Conservation (phyloP, 139 green algal genomes). For the Trebouxia sp. region DNA sequence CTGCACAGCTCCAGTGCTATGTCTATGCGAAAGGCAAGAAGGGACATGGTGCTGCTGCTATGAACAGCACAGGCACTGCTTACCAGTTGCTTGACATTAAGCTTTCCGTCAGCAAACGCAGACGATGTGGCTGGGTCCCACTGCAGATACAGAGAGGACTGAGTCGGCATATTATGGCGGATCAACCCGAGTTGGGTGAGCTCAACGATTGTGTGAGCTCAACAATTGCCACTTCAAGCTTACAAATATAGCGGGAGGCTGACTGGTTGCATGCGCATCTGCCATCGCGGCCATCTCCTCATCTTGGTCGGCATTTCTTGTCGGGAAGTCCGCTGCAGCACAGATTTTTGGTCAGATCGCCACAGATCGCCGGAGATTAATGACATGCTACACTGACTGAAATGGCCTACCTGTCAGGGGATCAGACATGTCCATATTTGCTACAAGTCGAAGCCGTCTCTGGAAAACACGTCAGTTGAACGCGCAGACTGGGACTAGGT, state of each 20-base stretch:
- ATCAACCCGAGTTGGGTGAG: no score
- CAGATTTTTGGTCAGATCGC: background rate
- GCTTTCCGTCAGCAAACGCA: background rate
- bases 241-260: background rate
- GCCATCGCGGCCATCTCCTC: background rate
- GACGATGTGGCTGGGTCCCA: background rate
- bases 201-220: no score
- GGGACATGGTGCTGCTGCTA: background rate
- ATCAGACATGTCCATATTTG: slow-evolving; percentile 22
- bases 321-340: slow-evolving; percentile 10
- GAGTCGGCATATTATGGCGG: background rate
- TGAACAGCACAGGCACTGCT: background rate
- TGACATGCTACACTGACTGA: no score
- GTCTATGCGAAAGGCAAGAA: background rate
- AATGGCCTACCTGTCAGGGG: slow-evolving; percentile 2
- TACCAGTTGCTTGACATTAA: background rate
- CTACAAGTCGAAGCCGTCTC: no score
- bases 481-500: no score
- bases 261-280: background rate
- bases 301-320: slow-evolving; percentile 5
- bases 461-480: no score
- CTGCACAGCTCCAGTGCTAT: background rate
- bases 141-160: background rate
- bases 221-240: no score
- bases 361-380: background rate